Evolutionary conservation across 805 yeast genomes (phyloP).

Genomic region (Sugiyamaella chiloensis): DNA sequence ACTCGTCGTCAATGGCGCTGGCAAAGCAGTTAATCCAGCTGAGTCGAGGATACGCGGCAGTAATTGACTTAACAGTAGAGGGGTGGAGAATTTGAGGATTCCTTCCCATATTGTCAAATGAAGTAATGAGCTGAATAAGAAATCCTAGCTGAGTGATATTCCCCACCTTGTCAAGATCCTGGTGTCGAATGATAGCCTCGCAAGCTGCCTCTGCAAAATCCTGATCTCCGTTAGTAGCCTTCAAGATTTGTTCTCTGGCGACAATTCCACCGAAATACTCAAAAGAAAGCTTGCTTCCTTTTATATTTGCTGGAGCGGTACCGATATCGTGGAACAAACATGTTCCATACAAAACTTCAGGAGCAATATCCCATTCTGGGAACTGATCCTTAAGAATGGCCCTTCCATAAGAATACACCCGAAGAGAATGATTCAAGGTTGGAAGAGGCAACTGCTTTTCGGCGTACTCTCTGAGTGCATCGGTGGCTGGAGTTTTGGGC

Average conservation of each 20-base stretch:
- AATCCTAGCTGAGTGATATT: conserved; percentile 19
- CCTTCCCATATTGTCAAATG: conserved; percentile 16
- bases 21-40: conserved; percentile 22
- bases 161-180: conserved; percentile 20
- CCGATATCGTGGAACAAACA: conserved; percentile 24
- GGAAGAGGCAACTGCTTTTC: conserved; percentile 9
- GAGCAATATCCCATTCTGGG: conserved; percentile 17
- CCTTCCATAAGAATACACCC: conserved; percentile 14
- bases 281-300: conserved; percentile 21
- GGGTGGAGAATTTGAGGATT: conserved; percentile 12
- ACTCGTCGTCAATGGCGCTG: conserved; percentile 16
- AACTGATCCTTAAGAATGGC: conserved; percentile 18
- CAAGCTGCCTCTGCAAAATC: conserved; percentile 22
- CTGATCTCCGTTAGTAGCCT: conserved; percentile 8
- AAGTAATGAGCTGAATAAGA: conserved; percentile 20
- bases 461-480: conserved; percentile 8
- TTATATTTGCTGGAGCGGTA: conserved; percentile 17
- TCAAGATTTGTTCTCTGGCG: conserved; percentile 18
- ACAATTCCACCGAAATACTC: conserved; percentile 23
- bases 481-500: conserved; percentile 7
- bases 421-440: conserved; percentile 13
- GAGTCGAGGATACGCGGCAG: conserved; percentile 15
- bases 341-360: conserved; percentile 18
- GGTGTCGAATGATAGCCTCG: conserved; percentile 23
- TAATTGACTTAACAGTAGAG: conserved; percentile 19